Conservation (phyloP, 1,139 yeast species). For the Yamadazyma blattariae region DNA sequence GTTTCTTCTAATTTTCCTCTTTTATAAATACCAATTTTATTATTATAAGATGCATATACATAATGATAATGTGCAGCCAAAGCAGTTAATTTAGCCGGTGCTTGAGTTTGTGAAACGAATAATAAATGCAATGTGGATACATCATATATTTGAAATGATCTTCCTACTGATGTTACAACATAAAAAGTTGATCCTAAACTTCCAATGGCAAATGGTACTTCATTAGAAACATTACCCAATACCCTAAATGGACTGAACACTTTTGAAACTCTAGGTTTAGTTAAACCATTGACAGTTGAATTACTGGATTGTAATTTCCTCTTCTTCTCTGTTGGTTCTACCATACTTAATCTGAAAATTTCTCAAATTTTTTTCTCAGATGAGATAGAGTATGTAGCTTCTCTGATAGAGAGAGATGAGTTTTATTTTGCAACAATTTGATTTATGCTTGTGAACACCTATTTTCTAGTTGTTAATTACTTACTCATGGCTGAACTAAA, state of each 20-base stretch:
- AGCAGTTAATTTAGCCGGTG: conserved; percentile 66
- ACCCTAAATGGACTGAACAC: conserved; percentile 48
- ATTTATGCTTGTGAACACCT: too few relatives aligned
- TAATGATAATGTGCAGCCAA: conserved; percentile 81
- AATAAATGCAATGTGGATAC: conserved; percentile 82
- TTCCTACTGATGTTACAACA: conserved; percentile 86
- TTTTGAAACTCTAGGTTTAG: conserved; percentile 20
- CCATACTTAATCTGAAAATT: conserved; percentile 18
- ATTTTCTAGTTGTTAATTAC: too few relatives aligned
- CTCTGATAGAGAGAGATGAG: conserved; percentile 1
- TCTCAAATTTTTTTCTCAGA: conserved; percentile 1
- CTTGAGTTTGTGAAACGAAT: conserved; percentile 81
- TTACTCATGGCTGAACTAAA: too few relatives aligned
- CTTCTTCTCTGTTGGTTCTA: conserved; percentile 30
- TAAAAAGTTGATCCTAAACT: conserved; percentile 86
- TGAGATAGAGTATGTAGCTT: too few relatives aligned
- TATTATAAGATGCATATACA: conserved; percentile 76
- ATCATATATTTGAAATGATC: conserved; percentile 89
- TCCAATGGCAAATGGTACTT: conserved; percentile 83
- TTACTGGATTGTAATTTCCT: conserved; percentile 20
- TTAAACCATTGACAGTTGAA: neutral
- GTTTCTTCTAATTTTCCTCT: conserved; percentile 76
- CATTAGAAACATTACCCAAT: conserved; percentile 70
- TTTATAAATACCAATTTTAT: conserved; percentile 70
- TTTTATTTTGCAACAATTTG: neutral